These are phyloP conservation scores for Pestalotiopsis fici DNA, from an alignment of 2,329 filamentous ascomycete genomes.

Conservation along the genomic window DNA sequence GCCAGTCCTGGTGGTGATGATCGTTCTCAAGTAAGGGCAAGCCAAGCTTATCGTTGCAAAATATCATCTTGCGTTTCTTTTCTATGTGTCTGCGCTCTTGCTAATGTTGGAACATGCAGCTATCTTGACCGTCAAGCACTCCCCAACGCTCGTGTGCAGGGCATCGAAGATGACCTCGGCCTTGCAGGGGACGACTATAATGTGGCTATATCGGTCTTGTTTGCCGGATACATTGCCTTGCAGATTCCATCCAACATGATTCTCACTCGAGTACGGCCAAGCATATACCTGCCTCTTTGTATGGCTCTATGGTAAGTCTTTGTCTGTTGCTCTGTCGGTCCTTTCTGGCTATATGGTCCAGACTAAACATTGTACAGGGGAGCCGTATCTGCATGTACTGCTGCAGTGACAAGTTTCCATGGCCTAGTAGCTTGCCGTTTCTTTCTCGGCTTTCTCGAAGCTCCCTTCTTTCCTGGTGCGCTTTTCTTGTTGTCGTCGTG, in stretches of 20 bases:
- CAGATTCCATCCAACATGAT: constrained; percentile 44
- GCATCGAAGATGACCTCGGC: constrained; percentile 42
- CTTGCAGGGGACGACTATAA: constrained; percentile 38
- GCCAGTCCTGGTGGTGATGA: constrained; percentile 8
- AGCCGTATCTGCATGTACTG: constrained; percentile 27
- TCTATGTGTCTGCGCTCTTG: neutral
- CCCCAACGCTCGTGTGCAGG: constrained; percentile 41
- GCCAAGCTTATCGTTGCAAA: neutral
- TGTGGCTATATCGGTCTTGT: constrained; percentile 38
- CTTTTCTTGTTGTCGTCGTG: constrained; percentile 49
- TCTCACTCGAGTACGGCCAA: constrained; percentile 40
- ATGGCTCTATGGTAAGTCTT: constrained; percentile 37
- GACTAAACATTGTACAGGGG: constrained; percentile 13
- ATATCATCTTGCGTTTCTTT: neutral
- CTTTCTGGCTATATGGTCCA: neutral
- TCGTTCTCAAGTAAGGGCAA: constrained; percentile 1
- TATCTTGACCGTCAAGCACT: constrained; percentile 50
- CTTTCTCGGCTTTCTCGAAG: constrained; percentile 40
- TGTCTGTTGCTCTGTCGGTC: neutral
- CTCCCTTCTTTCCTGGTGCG: constrained; percentile 40
- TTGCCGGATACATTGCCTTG: constrained; percentile 41
- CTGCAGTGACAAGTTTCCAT: constrained; percentile 33
- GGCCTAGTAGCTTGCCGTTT: constrained; percentile 37
- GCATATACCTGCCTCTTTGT: constrained; percentile 40
- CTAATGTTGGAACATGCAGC: constrained; percentile 20